Evolutionary conservation across 345 rosid genomes (phyloP), one percentile per base, ranked within the genome.

Genomic region (Eucalyptus cloeziana): DNA sequence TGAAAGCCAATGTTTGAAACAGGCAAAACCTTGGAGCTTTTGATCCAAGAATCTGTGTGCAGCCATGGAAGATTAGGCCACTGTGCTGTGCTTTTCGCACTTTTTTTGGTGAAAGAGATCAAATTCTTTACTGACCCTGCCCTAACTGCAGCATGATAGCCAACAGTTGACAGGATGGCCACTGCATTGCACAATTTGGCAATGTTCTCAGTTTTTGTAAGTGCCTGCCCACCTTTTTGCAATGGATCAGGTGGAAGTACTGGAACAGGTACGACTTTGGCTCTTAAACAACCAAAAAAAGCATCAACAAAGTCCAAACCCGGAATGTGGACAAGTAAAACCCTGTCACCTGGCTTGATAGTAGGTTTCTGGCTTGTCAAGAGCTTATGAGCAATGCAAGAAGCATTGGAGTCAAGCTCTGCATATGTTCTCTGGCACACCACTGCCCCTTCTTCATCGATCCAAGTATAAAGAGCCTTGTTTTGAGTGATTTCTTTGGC

Each of bases 21-120:
- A 89, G n/a, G 71, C 88, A 69, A 80, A 87, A 30, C 90, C 76
- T 87, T 92, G 19, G 91, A 93, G 86, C 92, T 91, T 89, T 94
- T 94, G 69, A 91, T 90, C 96, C 96, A 94, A 86, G 95, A 92
- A 92, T 94, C 97, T 7, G 97, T 94, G 89, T 95, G 93, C 85
- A 94, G 56, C 97, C 97, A 95, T 30, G 94, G 94, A 76, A 95
- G 96, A 88, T 93, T 89, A 40, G 96, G 96, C 97, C 97, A 95
- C 30, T 88, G 90, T 87, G 90, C 92, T 60, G 93, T 54, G 54
- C 87, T 44, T 86, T 93, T 92, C 22, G 86, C 90, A 14, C 88
- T 90, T 89, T 93, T 95, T 30, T 89, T 89, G 13, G 89, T 49
- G 91, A 95, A 88, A 62, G 94, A 90, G 86, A 95, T 89, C 89